Base-by-base conservation (phyloP, 805 yeast species). In the Groenewaldozyma salmanticensis region DNA sequence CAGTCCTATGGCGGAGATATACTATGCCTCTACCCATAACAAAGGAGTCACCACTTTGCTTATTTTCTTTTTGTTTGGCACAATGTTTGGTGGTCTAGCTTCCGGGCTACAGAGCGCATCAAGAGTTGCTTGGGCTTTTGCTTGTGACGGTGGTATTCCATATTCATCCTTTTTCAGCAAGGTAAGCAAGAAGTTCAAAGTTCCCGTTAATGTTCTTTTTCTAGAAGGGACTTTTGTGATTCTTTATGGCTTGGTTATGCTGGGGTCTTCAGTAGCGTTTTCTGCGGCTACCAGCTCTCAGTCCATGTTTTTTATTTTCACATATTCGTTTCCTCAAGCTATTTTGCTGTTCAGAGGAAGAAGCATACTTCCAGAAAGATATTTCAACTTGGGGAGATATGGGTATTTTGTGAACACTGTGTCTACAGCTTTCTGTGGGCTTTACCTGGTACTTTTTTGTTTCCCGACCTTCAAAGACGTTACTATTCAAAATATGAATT, bases 301-400 rank as follows among this genome's bases (percentile, higher is more conserved):
- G n/a, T 17, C 24, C 7, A 34, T 34, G 37, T 34, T 34, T 34
- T 34, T 34, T 18, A 34, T 34, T 13, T 34, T 34, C 37, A 34
- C 37, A 17, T 34, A 34, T 21, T 9, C 37, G 13, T 34, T 34
- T 13, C 37, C 37, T 6, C 37, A 34, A 21, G 37, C 37, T 6
- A 34, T 34, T 16, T 17, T 34, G 5, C 24, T 21, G 13, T 13
- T 34, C 6, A 18, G 37, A 16, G 37, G 37, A 18, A 16, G 37
- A 9, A n/a, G 16, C 7, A 34, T 34, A 5, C n/a, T 34, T n/a
- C 37, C 37, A 5, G 37, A 34, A 13, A 9, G 37, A 17, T 34
- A 34, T 34, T 34, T 34, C 17, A 21, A 34, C 27, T 34, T 34
- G 27, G 37, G 37, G 18, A 17, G 37, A 15, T 34, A 6, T 17